phyloP scores from a whole-genome alignment of 768 basidiomycete species.

The Chalciporus sphaerocephalus region DNA sequence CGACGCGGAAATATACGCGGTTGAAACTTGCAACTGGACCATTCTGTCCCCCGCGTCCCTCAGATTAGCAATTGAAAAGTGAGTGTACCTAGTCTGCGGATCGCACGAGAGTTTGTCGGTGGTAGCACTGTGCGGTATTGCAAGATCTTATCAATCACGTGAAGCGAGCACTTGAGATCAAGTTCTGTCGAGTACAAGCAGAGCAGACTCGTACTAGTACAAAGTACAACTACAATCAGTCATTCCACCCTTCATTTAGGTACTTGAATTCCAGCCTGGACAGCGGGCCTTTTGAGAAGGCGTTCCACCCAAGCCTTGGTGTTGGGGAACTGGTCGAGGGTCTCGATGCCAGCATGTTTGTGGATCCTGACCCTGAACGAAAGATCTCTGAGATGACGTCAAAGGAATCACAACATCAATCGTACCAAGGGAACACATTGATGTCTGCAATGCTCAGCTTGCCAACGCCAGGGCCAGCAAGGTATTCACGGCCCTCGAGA shows the following conservation, averaged over 20 bases:
- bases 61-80: no score
- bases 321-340: conserved; percentile 59
- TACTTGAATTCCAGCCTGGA: conserved; percentile 21
- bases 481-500: conserved; percentile 68
- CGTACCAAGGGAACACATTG: conserved; percentile 61
- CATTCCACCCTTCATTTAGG: conserved; percentile 1
- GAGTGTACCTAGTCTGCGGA: no score
- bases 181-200: no score
- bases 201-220: no score
- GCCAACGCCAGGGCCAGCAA: conserved; percentile 71
- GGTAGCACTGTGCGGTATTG: no score
- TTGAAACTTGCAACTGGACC: conserved; percentile 13
- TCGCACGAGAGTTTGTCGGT: no score
- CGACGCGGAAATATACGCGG: conserved; percentile 45
- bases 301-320: conserved; percentile 43
- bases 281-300: conserved; percentile 18
- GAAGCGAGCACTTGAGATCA: no score
- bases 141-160: conserved; percentile 19
- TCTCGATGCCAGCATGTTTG: conserved; percentile 46
- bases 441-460: conserved; percentile 70
- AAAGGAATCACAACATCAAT: conserved; percentile 1
- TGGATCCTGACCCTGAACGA: conserved; percentile 53
- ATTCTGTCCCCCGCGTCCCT: no score
- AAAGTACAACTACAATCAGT: background rate
- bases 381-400: background rate